Conservation (phyloP, 805 yeast species). For the Wickerhamomyces xylosicus region DNA sequence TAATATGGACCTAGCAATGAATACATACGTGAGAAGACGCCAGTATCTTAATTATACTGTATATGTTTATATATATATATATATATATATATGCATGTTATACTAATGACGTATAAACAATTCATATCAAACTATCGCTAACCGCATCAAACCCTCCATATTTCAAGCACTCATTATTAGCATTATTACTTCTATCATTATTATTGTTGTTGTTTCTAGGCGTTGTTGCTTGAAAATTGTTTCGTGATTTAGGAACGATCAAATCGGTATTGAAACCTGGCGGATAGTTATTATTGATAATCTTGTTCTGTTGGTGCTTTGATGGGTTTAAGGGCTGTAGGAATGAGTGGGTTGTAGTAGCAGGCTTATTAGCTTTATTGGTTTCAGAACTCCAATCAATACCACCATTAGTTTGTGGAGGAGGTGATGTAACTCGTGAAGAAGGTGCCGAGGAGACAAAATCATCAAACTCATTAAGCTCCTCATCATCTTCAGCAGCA, state of each 20-base stretch:
- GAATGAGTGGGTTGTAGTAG: background rate
- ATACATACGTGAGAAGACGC: too few species aligned
- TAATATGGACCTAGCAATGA: too few species aligned
- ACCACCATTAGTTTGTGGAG: constrained; percentile 1
- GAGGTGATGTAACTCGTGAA: constrained; percentile 12
- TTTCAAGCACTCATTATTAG: background rate
- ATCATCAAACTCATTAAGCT: constrained; percentile 18
- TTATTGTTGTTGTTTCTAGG: too few species aligned
- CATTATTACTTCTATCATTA: background rate
- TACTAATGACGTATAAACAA: too few species aligned
- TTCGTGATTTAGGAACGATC: background rate
- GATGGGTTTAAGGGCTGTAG: constrained; percentile 6
- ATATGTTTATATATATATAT: too few species aligned
- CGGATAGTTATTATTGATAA: constrained; percentile 1
- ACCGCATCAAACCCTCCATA: too few species aligned
- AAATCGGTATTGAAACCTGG: background rate
- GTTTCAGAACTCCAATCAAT: constrained; percentile 18
- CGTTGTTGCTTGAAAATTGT: background rate
- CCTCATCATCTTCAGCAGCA: constrained; percentile 10
- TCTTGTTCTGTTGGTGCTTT: constrained; percentile 2
- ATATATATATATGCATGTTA: too few species aligned
- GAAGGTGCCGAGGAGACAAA: constrained; percentile 22
- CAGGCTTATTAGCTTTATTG: constrained; percentile 2
- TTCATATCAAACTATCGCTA: background rate
- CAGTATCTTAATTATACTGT: too few species aligned